These are phyloP conservation scores for Cardamine resedifolia DNA, from an alignment of 345 rosid genomes.

Conservation along the genomic window DNA sequence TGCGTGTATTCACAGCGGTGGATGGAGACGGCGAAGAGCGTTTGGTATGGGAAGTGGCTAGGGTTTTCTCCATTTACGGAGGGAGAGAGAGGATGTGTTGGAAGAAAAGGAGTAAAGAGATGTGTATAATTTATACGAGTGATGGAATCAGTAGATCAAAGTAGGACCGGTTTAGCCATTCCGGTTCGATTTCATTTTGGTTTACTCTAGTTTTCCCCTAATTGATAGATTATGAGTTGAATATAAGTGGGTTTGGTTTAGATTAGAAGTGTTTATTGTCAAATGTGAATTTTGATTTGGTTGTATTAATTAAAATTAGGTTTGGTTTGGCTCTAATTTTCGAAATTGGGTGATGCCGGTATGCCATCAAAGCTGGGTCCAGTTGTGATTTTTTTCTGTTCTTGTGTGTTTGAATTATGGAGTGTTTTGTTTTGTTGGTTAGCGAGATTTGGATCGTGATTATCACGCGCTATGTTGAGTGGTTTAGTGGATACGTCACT, in stretches of 20 bases:
- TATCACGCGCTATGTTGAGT: constrained; percentile 27
- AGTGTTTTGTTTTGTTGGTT: constrained; percentile 22
- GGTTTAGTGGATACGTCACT: constrained; percentile 41
- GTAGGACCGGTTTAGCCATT: not conserved
- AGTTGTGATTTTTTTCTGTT: constrained; percentile 24
- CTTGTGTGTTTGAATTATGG: constrained; percentile 10
- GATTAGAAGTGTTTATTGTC: not conserved
- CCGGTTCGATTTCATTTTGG: constrained; percentile 11
- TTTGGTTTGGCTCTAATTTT: not conserved
- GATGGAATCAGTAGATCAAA: not conserved
- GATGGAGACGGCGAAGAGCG: constrained; percentile 27
- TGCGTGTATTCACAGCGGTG: constrained; percentile 23
- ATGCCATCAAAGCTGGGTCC: constrained; percentile 36
- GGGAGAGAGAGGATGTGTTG: constrained; percentile 25
- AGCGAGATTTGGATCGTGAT: constrained; percentile 15
- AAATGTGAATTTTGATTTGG: not conserved
- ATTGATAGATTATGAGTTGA: not conserved
- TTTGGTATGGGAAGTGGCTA: constrained; percentile 23
- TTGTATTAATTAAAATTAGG: not conserved
- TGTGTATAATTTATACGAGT: constrained; percentile 7
- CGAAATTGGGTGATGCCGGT: constrained; percentile 25
- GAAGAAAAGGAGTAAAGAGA: constrained; percentile 28
- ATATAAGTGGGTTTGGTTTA: not conserved
- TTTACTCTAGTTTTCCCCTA: not conserved
- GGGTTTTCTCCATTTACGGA: constrained; percentile 41